Evolutionary conservation across 139 green algal species (phyloP).

Genomic region (Chlorella vulgaris): DNA sequence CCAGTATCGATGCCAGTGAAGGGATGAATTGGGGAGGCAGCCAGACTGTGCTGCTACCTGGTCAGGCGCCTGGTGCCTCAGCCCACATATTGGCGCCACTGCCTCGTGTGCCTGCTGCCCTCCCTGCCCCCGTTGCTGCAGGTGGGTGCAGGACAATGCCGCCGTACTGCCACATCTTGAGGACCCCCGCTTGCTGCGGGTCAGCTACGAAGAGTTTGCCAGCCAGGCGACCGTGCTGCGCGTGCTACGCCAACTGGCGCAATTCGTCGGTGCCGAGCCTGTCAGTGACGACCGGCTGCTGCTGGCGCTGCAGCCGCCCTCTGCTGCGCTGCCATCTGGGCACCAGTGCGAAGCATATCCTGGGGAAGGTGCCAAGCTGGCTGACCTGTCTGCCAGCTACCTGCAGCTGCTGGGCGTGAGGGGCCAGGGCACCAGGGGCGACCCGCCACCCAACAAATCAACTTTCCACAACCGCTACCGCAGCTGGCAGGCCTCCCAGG

Average conservation of each 20-base stretch:
- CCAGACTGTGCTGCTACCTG: no score
- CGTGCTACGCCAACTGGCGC: conserved; percentile 7
- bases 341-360: conserved; percentile 16
- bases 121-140: neutral
- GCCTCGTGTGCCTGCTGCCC: no score
- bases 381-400: conserved; percentile 20
- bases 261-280: neutral
- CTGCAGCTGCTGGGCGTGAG: conserved; percentile 9
- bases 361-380: conserved; percentile 5
- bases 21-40: no score
- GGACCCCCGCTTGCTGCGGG: neutral
- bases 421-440: neutral
- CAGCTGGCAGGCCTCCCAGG: conserved; percentile 19
- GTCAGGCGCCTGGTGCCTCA: no score
- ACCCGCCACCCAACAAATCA: neutral
- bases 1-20: no score
- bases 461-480: conserved; percentile 8
- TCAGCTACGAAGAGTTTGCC: conserved; percentile 21
- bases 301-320: conserved; percentile 28
- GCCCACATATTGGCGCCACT: no score
- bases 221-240: neutral
- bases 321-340: neutral
- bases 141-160: conserved; percentile 34
- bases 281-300: conserved; percentile 4
- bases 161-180: conserved; percentile 4